Base-by-base conservation (phyloP, 768 basidiomycete genomes). In the Suillus ampliporus region DNA sequence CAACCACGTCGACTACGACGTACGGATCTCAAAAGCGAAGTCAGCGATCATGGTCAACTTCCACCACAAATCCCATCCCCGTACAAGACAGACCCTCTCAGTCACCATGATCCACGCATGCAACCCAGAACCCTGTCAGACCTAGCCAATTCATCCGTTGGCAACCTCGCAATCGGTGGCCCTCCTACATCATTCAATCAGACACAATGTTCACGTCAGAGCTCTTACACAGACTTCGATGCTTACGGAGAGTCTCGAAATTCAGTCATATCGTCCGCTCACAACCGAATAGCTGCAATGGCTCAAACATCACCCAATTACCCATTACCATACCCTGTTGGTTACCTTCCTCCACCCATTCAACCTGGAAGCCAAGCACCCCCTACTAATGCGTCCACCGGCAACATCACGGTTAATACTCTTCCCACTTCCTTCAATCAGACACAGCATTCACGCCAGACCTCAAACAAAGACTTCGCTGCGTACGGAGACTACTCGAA, bases 1-100 rank as follows among this genome's bases (percentile, higher is more conserved):
- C 65, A 70, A 21, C 71, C 76, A 23, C 76, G 71, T 35, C 73
- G 73, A 57, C 57, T 76, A 50, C 72, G 72, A 17, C 76, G 78
- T 8, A 72, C 81, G 53, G 82, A 84, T 63, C 71, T 82, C 23
- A 65, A 75, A 38, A 57, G 65, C 19, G 57, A 64, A n/a, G 50
- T 57, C 7, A 65, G 69, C 54, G 65, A 64, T 50, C 23, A 28
- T 7, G 17, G 37, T 26, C 21, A 38, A 3, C 9, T 26, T 56
- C 38, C 77, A 50, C 74, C 77, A 46, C 59, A 72, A 73, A 66
- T 74, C 69, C 64, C 78, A 68, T 72, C 72, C 68, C 68, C 73
- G 48, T 72, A 69, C 62, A 67, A 73, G 57, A 59, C 65, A 38
- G 65, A 66, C 56, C 68, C 65, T 14, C 57, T 46, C 23, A 64